phyloP scores from a whole-genome alignment of 495 filamentous ascomycete genomes.

The Penicillium malachiteum region DNA sequence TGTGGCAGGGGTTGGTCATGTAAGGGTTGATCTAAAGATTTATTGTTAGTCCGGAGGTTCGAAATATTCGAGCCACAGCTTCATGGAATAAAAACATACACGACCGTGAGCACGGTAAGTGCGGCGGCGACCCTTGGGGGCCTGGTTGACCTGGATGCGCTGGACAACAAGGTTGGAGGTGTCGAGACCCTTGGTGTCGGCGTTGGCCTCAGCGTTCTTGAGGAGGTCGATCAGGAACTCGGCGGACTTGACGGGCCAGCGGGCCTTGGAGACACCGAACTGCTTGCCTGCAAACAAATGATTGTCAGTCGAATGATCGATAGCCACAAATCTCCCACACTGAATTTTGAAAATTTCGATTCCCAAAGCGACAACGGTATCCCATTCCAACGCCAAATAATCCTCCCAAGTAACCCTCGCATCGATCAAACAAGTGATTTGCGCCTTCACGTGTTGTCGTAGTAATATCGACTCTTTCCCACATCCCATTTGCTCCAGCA shows the following conservation, averaged over 20 bases:
- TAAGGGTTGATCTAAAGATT: conserved; percentile 88
- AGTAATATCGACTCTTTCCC: neutral
- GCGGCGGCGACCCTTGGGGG: conserved; percentile 93
- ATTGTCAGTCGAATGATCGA: conserved; percentile 23
- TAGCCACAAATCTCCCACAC: conserved; percentile 2
- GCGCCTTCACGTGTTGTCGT: conserved; percentile 7
- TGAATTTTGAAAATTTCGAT: conserved; percentile 11
- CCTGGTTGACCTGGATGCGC: conserved; percentile 99
- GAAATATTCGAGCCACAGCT: neutral
- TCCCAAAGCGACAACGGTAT: conserved; percentile 21
- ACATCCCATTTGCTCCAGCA: neutral
- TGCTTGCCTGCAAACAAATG: conserved; percentile 76
- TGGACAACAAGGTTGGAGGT: conserved; percentile 94
- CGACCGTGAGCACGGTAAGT: conserved; percentile 99
- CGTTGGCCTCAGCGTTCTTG: conserved; percentile 99
- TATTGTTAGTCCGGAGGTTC: neutral
- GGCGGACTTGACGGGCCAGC: conserved; percentile 99
- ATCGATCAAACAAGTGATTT: neutral
- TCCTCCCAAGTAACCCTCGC: neutral
- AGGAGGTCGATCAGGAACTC: conserved; percentile 95
- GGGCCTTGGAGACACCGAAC: conserved; percentile 93
- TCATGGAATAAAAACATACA: conserved; percentile 62
- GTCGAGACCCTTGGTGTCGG: conserved; percentile 98
- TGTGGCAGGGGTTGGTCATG: conserved; percentile 99
- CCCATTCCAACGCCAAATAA: neutral